Conservation (phyloP, 139 green algal genomes). For the Picochlorum sp. region DNA sequence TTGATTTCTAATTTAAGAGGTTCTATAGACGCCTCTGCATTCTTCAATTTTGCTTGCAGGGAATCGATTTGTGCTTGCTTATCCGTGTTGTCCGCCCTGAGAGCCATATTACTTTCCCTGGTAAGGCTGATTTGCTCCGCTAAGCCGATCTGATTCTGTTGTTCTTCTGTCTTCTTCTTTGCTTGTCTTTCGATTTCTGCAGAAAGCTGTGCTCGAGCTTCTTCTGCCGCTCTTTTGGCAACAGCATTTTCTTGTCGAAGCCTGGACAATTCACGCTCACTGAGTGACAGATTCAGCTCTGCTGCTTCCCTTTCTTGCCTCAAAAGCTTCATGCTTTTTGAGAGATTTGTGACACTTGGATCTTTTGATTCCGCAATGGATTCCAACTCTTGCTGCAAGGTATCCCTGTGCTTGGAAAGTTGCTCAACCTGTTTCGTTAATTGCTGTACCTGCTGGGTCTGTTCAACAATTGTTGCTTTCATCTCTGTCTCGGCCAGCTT, state of each 20-base stretch:
- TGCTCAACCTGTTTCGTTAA: constrained; percentile 5
- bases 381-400: constrained; percentile 42
- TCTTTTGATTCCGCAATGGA: constrained; percentile 13
- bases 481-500: not conserved
- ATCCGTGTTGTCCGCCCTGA: constrained; percentile 22
- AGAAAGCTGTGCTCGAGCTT: constrained; percentile 28
- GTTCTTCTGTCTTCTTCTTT: constrained; percentile 24
- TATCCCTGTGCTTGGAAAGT: constrained; percentile 31
- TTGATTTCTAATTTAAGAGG: constrained; percentile 20
- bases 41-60: constrained; percentile 5
- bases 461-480: constrained; percentile 4
- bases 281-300: constrained; percentile 31
- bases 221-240: constrained; percentile 21
- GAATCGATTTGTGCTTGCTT: not conserved
- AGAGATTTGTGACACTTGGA: constrained; percentile 20
- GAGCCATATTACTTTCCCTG: constrained; percentile 38
- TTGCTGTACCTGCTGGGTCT: constrained; percentile 16
- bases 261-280: constrained; percentile 30
- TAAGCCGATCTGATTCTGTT: constrained; percentile 21
- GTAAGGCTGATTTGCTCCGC: constrained; percentile 42
- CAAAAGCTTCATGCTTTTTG: constrained; percentile 31
- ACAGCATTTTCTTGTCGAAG: constrained; percentile 19
- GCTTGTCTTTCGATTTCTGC: constrained; percentile 20
- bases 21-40: constrained; percentile 8
- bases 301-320: constrained; percentile 40